Conservation (phyloP, 192 early-diverging fungal species). For the Mortierella claussenii region DNA sequence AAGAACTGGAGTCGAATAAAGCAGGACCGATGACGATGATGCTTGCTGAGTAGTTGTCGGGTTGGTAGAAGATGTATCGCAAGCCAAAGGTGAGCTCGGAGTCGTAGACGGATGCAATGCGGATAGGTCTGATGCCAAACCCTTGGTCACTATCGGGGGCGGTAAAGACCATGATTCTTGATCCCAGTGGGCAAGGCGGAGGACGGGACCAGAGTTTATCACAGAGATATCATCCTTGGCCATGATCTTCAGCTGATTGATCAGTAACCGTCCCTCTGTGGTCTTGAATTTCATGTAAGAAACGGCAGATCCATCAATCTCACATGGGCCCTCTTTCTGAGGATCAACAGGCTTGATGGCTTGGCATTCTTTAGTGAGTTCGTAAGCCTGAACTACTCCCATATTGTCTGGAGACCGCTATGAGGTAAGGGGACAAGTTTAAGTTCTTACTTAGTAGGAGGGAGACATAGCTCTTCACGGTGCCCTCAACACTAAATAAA, state of each 20-base stretch:
- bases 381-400: slow-evolving; percentile 23
- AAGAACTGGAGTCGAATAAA: slow-evolving; percentile 5
- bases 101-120: slow-evolving; percentile 15
- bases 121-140: slow-evolving; percentile 11
- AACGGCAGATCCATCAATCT: slow-evolving; percentile 29
- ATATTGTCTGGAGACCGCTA: slow-evolving; percentile 21
- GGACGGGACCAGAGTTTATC: slow-evolving; percentile 13
- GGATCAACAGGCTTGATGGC: slow-evolving; percentile 35
- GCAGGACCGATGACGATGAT: slow-evolving; percentile 13
- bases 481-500: neutral
- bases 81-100: slow-evolving; percentile 16
- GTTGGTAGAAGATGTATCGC: slow-evolving; percentile 14
- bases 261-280: slow-evolving; percentile 15
- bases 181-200: slow-evolving; percentile 21
- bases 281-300: slow-evolving; percentile 28
- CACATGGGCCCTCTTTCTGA: slow-evolving; percentile 28
- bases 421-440: slow-evolving; percentile 10
- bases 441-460: slow-evolving; percentile 15
- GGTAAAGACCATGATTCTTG: slow-evolving; percentile 28
- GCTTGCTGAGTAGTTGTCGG: slow-evolving; percentile 14
- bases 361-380: slow-evolving; percentile 17
- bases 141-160: slow-evolving; percentile 13
- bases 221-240: slow-evolving; percentile 28
- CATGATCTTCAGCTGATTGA: slow-evolving; percentile 27
- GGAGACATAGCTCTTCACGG: neutral